These are phyloP conservation scores for Moricandia arvensis DNA, from an alignment of 345 rosid genomes.

Conservation along the genomic window DNA sequence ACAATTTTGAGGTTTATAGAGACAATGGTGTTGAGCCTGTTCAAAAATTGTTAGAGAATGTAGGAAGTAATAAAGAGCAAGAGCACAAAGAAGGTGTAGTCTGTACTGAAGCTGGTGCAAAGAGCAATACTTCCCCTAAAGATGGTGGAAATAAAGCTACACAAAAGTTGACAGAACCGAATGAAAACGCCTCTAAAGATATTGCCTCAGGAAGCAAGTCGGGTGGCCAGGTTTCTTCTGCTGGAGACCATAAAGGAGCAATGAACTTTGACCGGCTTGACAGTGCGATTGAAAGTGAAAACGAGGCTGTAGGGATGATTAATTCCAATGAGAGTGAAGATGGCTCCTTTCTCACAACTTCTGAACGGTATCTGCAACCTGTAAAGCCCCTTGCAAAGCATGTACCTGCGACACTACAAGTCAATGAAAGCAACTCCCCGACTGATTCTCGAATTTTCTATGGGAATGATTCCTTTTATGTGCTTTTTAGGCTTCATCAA, in stretches of 20 bases:
- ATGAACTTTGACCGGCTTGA: constrained; percentile 48
- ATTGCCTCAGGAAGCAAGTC: constrained; percentile 75
- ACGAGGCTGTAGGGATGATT: constrained; percentile 70
- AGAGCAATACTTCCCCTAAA: constrained; percentile 64
- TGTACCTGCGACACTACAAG: constrained; percentile 53
- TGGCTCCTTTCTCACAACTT: constrained; percentile 57
- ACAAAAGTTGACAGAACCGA: constrained; percentile 69
- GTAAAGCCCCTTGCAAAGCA: constrained; percentile 92
- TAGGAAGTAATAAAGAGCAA: neutral
- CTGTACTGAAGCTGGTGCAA: constrained; percentile 57
- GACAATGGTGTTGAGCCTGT: constrained; percentile 55
- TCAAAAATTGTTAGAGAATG: constrained; percentile 54
- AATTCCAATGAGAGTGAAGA: constrained; percentile 72
- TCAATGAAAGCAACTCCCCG: constrained; percentile 47
- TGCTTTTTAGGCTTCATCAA: constrained; percentile 95
- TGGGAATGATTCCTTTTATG: constrained; percentile 95
- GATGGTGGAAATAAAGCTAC: constrained; percentile 73
- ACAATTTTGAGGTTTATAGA: constrained; percentile 71
- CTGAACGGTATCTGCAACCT: constrained; percentile 66
- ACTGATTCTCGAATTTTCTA: constrained; percentile 70
- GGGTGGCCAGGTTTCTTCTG: constrained; percentile 72
- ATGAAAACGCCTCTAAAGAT: constrained; percentile 68
- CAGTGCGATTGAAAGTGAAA: constrained; percentile 81
- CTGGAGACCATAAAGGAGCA: constrained; percentile 81
- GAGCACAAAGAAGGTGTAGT: neutral